These are phyloP conservation scores for Metschnikowia shivogae DNA, from an alignment of 805 yeast genomes.

Conservation along the genomic window DNA sequence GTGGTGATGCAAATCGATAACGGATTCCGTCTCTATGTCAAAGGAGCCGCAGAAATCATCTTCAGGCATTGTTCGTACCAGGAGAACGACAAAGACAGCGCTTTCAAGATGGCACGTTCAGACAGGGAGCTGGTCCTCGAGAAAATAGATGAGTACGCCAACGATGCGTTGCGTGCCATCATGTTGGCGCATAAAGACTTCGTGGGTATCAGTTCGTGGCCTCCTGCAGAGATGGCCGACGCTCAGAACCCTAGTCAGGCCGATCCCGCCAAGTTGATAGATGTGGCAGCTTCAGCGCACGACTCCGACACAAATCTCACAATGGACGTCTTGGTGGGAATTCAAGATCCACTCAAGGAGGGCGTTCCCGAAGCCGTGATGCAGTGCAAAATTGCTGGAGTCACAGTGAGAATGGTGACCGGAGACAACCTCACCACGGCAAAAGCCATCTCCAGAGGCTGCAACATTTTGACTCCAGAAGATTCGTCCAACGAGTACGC, in stretches of 20 bases:
- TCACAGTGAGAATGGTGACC: conserved; percentile 94
- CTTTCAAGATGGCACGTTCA: conserved; percentile 26
- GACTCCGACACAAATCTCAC: conserved; percentile 20
- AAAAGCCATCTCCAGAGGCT: conserved; percentile 78
- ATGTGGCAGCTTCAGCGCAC: conserved; percentile 20
- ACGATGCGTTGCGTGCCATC: conserved; percentile 79
- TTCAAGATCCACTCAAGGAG: conserved; percentile 88
- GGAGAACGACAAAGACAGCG: conserved; percentile 25
- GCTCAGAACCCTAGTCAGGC: conserved; percentile 36
- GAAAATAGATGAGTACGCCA: conserved; percentile 55
- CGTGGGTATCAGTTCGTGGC: conserved; percentile 51
- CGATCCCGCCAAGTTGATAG: conserved; percentile 32
- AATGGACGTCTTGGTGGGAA: conserved; percentile 72
- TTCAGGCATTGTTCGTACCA: conserved; percentile 52
- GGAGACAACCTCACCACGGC: conserved; percentile 95
- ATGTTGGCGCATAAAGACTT: conserved; percentile 82
- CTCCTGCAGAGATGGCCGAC: conserved; percentile 49
- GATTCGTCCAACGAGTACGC: conserved; percentile 50
- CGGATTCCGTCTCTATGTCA: conserved; percentile 61
- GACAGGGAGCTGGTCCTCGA: conserved; percentile 28
- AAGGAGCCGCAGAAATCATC: conserved; percentile 95
- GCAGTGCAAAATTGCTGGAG: conserved; percentile 88
- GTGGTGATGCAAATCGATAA: conserved; percentile 51
- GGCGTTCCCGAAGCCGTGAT: conserved; percentile 89
- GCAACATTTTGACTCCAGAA: conserved; percentile 66